Percentiles rank a stretch among this genome's conserved stretches.
phyloP scores from a whole-genome alignment of 257 asterid genomes.

The Ophiorrhiza pumila region DNA sequence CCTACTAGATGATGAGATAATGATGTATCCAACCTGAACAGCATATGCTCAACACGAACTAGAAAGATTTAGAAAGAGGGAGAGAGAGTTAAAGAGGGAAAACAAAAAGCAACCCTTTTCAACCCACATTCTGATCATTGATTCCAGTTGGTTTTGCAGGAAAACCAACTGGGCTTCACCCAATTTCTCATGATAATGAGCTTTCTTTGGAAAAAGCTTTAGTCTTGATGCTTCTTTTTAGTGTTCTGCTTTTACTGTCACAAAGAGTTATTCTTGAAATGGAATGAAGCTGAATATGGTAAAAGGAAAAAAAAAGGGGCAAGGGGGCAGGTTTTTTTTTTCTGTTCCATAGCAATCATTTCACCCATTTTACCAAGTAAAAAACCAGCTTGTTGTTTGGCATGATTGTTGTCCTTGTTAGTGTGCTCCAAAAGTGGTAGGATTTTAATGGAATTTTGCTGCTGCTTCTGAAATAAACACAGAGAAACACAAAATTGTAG shows the following conservation, averaged over 20 bases:
- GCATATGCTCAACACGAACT: slow-evolving; percentile 33
- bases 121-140: slow-evolving; percentile 48
- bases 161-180: slow-evolving; percentile 45
- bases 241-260: slow-evolving; percentile 17
- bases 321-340: slow-evolving; percentile 22
- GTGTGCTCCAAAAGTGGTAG: slow-evolving; percentile 30
- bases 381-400: slow-evolving; percentile 29
- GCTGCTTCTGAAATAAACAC: slow-evolving; percentile 9
- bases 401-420: slow-evolving; percentile 35
- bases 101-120: slow-evolving; percentile 32
- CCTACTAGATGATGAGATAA: slow-evolving; percentile 69
- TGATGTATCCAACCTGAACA: slow-evolving; percentile 55
- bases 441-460: slow-evolving; percentile 25
- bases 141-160: slow-evolving; percentile 61
- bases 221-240: slow-evolving; percentile 36
- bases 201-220: slow-evolving; percentile 35
- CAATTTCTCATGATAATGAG: slow-evolving; percentile 27
- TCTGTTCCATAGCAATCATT: slow-evolving; percentile 31
- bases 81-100: slow-evolving; percentile 24
- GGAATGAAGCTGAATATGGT: slow-evolving; percentile 19
- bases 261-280: slow-evolving; percentile 16
- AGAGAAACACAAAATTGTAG: slow-evolving; percentile 10
- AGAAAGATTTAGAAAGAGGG: slow-evolving; percentile 14
- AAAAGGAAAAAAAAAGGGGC: too few relatives aligned
- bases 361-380: slow-evolving; percentile 33